Base-by-base conservation (phyloP, 2,329 filamentous ascomycete genomes). In the Cladosporium velox region DNA sequence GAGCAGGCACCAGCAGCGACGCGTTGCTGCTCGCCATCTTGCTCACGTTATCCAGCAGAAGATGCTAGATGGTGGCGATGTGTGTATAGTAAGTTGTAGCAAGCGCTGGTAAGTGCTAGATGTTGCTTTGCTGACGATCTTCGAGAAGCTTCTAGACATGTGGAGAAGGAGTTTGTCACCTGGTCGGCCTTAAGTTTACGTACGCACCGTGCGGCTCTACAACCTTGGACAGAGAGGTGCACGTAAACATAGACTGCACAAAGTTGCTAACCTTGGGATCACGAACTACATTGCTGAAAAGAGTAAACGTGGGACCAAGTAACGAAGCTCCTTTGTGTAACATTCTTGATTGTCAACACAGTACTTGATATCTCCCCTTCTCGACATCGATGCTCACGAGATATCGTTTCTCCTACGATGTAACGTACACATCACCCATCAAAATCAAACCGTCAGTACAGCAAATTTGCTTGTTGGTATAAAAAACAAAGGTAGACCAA, bases 1-100 rank as follows among this genome's bases (percentile, higher is more conserved):
- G 34, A 47, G 61, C 14, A 57, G 47, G 44, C 32, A 38, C 59
- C 59, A 62, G 59, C 59, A 24, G 14, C 28, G 30, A 35, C 59
- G 41, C 24, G 47, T 38, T 12, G 3, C n/a, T 52, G n/a, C 59
- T 62, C 30, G 59, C 47, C 28, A 62, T 52, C n/a, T 8, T 38
- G 32, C 28, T 62, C 59, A 62, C 59, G 59, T 34, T 35, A 62
- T 62, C 34, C 44, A 24, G 15, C 15, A 38, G 59, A 62, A 62
- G 47, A 35, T 54, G 47, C 59, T 38, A 62, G 59, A 62, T 28
- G n/a, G 59, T 62, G 59, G 59, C 59, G 11, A 62, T 51, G 47
- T 21, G 24, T 15, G 6, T 21, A 18, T 52, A 47, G 32, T 38
- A 32, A 52, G n/a, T 15, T 18, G 28, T 51, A 21, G 47, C 4